phyloP scores from a whole-genome alignment of 2,329 filamentous ascomycete species.

The Neofusicoccum umdonicola region DNA sequence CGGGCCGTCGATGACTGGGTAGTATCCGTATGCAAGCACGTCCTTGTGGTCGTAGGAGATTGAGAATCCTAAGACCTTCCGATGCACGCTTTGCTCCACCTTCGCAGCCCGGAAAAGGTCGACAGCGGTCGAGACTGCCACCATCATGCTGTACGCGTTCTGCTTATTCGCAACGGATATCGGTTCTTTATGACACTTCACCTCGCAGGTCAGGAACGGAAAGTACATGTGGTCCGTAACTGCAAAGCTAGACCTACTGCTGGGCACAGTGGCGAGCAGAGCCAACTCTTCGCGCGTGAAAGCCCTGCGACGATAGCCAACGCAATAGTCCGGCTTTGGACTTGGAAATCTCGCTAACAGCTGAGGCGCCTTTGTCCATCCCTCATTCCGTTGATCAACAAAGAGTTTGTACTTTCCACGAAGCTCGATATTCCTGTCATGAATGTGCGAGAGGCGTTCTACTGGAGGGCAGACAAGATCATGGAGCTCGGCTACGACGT shows the following conservation, averaged over 20 bases:
- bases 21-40: slow-evolving; percentile 20
- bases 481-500: too few species aligned
- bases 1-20: not conserved
- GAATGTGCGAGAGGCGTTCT: too few species aligned
- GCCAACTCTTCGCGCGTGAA: too few species aligned
- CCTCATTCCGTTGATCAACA: too few species aligned
- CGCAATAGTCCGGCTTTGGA: too few species aligned
- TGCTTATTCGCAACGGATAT: slow-evolving; percentile 33
- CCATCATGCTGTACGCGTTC: slow-evolving; percentile 27
- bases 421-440: too few species aligned
- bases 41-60: slow-evolving; percentile 23
- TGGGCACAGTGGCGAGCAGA: too few species aligned
- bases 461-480: too few species aligned
- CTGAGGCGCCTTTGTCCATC: too few species aligned
- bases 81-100: slow-evolving; percentile 23
- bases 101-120: slow-evolving; percentile 25
- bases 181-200: slow-evolving; percentile 17
- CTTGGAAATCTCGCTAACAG: too few species aligned
- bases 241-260: not conserved
- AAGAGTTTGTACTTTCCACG: too few species aligned
- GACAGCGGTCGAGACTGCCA: slow-evolving; percentile 23
- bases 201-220: slow-evolving; percentile 21
- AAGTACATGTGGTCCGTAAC: slow-evolving; percentile 46
- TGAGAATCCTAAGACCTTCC: slow-evolving; percentile 25
- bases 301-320: too few species aligned